Percentiles rank a stretch among this genome's conserved stretches.
phyloP scores from a whole-genome alignment of 1,284 basidiomycete genomes.

The Rhodotorula mucilaginosa region DNA sequence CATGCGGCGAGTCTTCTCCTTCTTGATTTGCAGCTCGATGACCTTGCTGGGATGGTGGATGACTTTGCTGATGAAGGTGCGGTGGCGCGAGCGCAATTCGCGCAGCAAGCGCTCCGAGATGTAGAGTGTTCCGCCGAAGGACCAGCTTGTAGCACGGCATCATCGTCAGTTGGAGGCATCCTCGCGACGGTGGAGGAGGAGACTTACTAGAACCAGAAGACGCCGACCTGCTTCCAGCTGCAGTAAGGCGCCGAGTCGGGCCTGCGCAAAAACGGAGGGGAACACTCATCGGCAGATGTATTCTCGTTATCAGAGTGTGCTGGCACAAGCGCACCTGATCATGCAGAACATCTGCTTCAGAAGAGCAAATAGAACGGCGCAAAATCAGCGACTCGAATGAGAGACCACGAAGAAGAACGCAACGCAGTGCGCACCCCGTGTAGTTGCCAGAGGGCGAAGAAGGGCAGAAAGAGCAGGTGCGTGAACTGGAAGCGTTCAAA shows the following conservation, averaged over 20 bases:
- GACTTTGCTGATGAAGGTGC: constrained; percentile 85
- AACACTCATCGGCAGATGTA: too few relatives aligned
- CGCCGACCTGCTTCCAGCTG: constrained; percentile 75
- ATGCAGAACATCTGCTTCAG: constrained; percentile 39
- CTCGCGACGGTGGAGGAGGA: not conserved
- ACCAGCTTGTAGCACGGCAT: constrained; percentile 56
- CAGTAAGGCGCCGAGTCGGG: constrained; percentile 83
- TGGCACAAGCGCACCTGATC: constrained; percentile 25
- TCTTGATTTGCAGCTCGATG: constrained; percentile 89
- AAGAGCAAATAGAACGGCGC: not conserved
- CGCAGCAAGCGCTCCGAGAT: constrained; percentile 79
- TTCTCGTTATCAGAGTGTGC: not conserved
- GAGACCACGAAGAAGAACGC: not conserved
- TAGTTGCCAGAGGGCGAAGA: constrained; percentile 86
- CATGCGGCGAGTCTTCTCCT: constrained; percentile 58
- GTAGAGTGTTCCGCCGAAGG: constrained; percentile 79
- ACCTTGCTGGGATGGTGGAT: constrained; percentile 85
- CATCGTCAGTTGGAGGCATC: too few relatives aligned
- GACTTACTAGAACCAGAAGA: constrained; percentile 73
- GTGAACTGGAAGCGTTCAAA: constrained; percentile 70
- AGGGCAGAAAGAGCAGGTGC: constrained; percentile 68
- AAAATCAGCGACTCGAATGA: too few relatives aligned
- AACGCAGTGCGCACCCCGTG: constrained; percentile 64
- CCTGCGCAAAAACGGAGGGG: constrained; percentile 47
- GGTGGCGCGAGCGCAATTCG: constrained; percentile 78